phyloP scores from a whole-genome alignment of 2,329 filamentous ascomycete species.

The Emmonsia crescens region DNA sequence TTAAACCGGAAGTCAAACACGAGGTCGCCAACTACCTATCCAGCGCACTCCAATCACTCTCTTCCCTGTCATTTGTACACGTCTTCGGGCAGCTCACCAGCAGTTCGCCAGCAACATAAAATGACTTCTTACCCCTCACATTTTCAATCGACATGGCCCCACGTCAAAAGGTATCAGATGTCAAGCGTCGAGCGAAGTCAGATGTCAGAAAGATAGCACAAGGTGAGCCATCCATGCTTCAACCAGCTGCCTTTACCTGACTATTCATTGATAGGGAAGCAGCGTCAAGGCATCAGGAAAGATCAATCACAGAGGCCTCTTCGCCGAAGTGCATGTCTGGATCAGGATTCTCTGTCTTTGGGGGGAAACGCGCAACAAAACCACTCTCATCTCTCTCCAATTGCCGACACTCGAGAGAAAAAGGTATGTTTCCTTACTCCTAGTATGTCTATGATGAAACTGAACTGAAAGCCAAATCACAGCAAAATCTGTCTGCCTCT shows the following conservation, averaged over 20 bases:
- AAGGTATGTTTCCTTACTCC: slow-evolving; percentile 8
- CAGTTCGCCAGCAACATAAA: too few species aligned
- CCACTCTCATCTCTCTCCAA: not conserved
- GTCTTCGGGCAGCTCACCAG: too few species aligned
- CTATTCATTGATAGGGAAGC: not conserved
- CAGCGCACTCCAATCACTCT: too few species aligned
- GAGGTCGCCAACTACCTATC: too few species aligned
- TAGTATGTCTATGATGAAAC: slow-evolving; percentile 14
- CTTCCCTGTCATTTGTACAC: too few species aligned
- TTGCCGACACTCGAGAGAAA: not conserved
- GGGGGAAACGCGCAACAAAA: not conserved
- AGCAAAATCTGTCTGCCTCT: slow-evolving; percentile 3
- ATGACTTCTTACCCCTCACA: too few species aligned
- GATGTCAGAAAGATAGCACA: not conserved
- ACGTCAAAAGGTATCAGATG: not conserved
- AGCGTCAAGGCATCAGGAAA: slow-evolving; percentile 17
- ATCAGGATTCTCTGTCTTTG: not conserved
- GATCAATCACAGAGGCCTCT: slow-evolving; percentile 9
- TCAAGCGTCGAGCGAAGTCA: not conserved
- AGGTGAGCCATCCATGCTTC: not conserved
- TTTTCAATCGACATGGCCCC: too few species aligned
- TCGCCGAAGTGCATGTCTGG: not conserved
- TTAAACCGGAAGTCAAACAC: too few species aligned
- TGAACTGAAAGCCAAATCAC: slow-evolving; percentile 15
- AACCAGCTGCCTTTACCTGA: not conserved